Evolutionary conservation across 176 grass and related monocot genomes (phyloP).

Genomic region (Avena atlantica): DNA sequence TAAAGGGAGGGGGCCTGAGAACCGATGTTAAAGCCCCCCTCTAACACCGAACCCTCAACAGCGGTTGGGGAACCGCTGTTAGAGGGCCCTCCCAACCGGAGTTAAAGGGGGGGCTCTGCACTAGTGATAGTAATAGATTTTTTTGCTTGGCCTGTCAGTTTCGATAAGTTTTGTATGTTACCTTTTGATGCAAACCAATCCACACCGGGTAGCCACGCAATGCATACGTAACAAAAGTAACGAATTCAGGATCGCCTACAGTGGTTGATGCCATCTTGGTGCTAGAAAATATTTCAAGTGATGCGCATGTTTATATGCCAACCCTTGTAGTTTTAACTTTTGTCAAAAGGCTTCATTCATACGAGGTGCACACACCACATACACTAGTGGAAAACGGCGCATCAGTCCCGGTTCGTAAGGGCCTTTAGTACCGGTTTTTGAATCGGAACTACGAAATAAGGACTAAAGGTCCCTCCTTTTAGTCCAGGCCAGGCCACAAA

Average conservation of each 20-base stretch:
- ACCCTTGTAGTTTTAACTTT: background rate
- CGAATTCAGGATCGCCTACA: background rate
- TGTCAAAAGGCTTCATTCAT: background rate
- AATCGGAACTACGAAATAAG: too few relatives aligned
- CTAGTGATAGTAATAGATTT: background rate
- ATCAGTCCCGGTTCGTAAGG: too few relatives aligned
- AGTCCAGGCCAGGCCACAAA: too few relatives aligned
- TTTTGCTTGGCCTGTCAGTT: constrained; percentile 16
- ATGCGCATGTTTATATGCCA: background rate
- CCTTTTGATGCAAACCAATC: background rate
- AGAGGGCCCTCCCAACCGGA: too few relatives aligned
- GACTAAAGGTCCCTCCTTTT: too few relatives aligned
- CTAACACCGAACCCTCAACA: too few relatives aligned
- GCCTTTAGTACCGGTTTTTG: too few relatives aligned
- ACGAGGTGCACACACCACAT: background rate
- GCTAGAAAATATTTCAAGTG: constrained; percentile 2
- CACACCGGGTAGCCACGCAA: background rate
- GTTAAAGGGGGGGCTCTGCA: too few relatives aligned
- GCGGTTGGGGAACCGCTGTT: too few relatives aligned
- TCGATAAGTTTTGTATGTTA: constrained; percentile 20
- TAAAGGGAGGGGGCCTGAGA: too few relatives aligned
- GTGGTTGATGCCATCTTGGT: constrained; percentile 3
- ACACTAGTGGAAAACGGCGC: too few relatives aligned
- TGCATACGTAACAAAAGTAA: background rate
- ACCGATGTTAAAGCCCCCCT: too few relatives aligned